Base-by-base conservation (phyloP, 192 early-diverging fungal species). In the Linnemannia elongata region DNA sequence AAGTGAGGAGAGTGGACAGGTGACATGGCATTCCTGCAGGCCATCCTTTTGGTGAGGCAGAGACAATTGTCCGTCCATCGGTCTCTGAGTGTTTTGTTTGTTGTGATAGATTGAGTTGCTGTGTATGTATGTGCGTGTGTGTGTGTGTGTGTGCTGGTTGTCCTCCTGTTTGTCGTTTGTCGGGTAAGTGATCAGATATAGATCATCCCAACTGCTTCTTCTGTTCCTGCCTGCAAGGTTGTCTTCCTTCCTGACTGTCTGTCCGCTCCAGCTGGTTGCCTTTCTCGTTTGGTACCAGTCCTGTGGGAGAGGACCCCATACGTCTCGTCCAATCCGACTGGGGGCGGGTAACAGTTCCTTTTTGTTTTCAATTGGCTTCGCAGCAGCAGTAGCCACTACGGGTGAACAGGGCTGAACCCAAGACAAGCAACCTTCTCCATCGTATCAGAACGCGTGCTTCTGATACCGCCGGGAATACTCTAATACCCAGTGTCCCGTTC, bases 381-480 rank as follows among this genome's bases (percentile, higher is more conserved):
- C 47, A 49, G 47, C 47, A 49, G 47, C 49, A 20, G 18, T 18
- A 66, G 30, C 60, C 12, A 33, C 60, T 6, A 66, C 60, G 60
- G 47, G 60, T 63, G 60, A 22, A 63, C 60, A 63, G 60, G 60
- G 60, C 27, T 66, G 60, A 66, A 66, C 60, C 27, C 60, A 15
- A 66, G 60, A 66, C 60, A 27, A 66, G 30, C 60, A 66, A 33
- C 60, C 60, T 33, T 66, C 24, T 49, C 27, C 60, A 66, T 4
- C 60, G n/a, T 42, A 44, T 74, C 45, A 42, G 44, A 49, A 35
- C 72, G n/a, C 45, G 41, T 45, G 49, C 42, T 74, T 74, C 44
- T 47, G 13, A 33, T 74, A 45, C 45, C 45, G 72, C 33, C 15
- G 60, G 60, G 60, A 42, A 41, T 41, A 42, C 24, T 39, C 38